Percentiles rank a stretch among this genome's conserved stretches.
These are phyloP conservation scores for Emiliania huxleyi DNA, from an alignment of 78 protist species.

Conservation along the genomic window DNA sequence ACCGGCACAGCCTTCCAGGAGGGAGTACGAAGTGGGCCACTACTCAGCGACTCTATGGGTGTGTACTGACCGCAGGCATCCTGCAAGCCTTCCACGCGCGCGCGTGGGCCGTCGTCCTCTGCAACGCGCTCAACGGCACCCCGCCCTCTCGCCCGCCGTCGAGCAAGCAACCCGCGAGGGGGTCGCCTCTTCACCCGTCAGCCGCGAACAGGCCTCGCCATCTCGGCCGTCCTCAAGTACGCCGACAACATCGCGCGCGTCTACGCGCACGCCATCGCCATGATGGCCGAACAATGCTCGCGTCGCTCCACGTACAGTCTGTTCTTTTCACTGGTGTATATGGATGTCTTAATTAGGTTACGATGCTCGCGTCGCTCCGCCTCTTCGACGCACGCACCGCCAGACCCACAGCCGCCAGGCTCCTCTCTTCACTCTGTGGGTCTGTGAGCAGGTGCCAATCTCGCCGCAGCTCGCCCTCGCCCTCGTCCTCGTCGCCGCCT, in stretches of 20 bases:
- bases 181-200: not conserved
- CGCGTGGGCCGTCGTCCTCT: not conserved
- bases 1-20: too few species aligned
- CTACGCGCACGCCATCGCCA: not conserved
- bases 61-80: too few species aligned
- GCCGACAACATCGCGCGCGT: conserved; percentile 30
- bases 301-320: too few species aligned
- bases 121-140: conserved; percentile 20
- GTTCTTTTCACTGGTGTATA: too few species aligned
- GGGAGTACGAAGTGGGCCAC: too few species aligned
- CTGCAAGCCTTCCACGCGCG: not conserved
- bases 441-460: too few species aligned
- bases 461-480: not conserved
- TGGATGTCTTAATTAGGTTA: too few species aligned
- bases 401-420: too few species aligned
- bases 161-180: not conserved
- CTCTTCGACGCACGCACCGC: not conserved
- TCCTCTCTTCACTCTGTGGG: too few species aligned
- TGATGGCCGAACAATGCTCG: not conserved
- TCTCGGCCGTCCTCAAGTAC: conserved; percentile 27
- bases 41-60: too few species aligned
- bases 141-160: not conserved
- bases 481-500: not conserved
- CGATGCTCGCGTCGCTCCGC: not conserved
- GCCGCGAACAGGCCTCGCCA: conserved; percentile 8